These are phyloP conservation scores for Vigna angularis DNA, from an alignment of 306 rosid genomes.

Conservation along the genomic window DNA sequence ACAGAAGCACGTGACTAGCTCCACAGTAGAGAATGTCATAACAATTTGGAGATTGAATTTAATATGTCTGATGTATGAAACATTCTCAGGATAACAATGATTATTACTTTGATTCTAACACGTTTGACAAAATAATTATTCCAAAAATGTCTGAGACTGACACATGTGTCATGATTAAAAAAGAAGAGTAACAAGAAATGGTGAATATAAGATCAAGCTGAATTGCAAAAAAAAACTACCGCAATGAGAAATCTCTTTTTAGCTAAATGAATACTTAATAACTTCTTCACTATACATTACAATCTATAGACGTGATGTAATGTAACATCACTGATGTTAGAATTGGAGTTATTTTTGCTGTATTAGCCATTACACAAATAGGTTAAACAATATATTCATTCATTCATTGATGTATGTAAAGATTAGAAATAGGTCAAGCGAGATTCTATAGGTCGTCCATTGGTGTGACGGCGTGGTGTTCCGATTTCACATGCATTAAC, in stretches of 20 bases:
- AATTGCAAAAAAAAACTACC: conserved; percentile 20
- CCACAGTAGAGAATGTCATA: neutral
- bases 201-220: conserved; percentile 1
- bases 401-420: conserved; percentile 15
- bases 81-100: conserved; percentile 3
- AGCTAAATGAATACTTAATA: conserved; percentile 33
- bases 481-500: conserved; percentile 98
- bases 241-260: neutral
- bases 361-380: conserved; percentile 39
- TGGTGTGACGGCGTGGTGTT: conserved; percentile 86
- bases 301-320: conserved; percentile 51
- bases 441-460: conserved; percentile 58
- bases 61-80: neutral
- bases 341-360: conserved; percentile 56
- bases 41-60: neutral
- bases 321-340: conserved; percentile 49
- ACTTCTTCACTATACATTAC: conserved; percentile 75
- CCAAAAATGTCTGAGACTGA: neutral
- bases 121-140: neutral
- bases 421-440: conserved; percentile 76
- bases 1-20: neutral
- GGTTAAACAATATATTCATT: conserved; percentile 40
- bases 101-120: neutral
- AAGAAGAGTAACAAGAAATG: neutral
- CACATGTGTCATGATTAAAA: conserved; percentile 1